These are phyloP conservation scores for Cryptococcus deneoformans DNA, from an alignment of 1,284 basidiomycete species.

Conservation along the genomic window DNA sequence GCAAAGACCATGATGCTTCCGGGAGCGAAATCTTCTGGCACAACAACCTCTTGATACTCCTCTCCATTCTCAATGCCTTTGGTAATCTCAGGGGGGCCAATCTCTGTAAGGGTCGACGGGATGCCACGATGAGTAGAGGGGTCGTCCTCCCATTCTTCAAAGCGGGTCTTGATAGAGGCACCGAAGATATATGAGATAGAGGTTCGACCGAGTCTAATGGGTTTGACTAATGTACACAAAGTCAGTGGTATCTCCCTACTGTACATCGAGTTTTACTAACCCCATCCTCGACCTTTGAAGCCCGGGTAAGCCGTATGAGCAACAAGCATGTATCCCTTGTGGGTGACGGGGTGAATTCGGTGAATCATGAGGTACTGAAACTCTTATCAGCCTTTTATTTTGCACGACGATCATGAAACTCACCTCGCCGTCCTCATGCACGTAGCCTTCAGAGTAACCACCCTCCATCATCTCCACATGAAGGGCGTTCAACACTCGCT, in stretches of 20 bases:
- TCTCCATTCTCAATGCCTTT: slow-evolving; percentile 62
- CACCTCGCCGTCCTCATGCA: slow-evolving; percentile 91
- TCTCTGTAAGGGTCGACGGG: slow-evolving; percentile 64
- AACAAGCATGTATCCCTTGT: slow-evolving; percentile 85
- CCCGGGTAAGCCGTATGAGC: slow-evolving; percentile 89
- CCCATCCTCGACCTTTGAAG: slow-evolving; percentile 69
- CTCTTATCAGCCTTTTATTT: no score
- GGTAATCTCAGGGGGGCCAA: slow-evolving; percentile 53
- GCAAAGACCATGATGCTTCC: slow-evolving; percentile 88
- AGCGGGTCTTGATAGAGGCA: slow-evolving; percentile 65
- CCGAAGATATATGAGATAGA: slow-evolving; percentile 77
- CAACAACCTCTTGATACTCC: slow-evolving; percentile 68
- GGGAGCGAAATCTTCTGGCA: slow-evolving; percentile 84
- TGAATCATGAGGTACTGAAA: slow-evolving; percentile 88
- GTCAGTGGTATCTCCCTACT: slow-evolving; percentile 5
- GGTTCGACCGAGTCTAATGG: slow-evolving; percentile 76
- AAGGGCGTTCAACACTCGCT: slow-evolving; percentile 78
- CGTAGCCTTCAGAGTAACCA: slow-evolving; percentile 83
- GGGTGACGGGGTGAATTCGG: slow-evolving; percentile 82
- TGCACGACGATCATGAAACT: no score
- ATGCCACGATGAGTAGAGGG: slow-evolving; percentile 66
- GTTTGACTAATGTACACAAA: slow-evolving; percentile 59
- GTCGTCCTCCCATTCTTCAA: slow-evolving; percentile 61
- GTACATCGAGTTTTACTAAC: slow-evolving; percentile 51
- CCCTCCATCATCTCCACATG: slow-evolving; percentile 84